These are phyloP conservation scores for Boletus sp. DNA, from an alignment of 768 basidiomycete genomes.

Conservation along the genomic window DNA sequence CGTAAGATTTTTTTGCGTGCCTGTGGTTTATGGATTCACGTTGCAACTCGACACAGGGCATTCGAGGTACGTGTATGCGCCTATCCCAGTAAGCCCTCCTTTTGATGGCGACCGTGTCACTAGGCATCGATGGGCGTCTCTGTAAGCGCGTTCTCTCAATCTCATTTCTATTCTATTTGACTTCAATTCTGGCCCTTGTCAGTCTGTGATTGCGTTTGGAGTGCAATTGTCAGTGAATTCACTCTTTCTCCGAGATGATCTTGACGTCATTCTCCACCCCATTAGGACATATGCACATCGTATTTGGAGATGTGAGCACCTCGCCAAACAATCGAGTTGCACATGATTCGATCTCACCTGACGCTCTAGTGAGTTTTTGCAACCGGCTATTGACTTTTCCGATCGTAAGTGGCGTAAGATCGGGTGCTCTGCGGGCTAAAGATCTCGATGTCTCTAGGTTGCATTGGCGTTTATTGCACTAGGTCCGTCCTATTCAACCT, in stretches of 20 bases:
- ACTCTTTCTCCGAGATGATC: background rate
- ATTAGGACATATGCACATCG: slow-evolving; percentile 37
- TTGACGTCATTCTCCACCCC: slow-evolving; percentile 3
- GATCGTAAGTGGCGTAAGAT: slow-evolving; percentile 27
- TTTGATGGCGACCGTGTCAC: background rate
- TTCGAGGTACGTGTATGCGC: slow-evolving; percentile 25
- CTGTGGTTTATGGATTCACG: background rate
- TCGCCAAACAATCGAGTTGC: background rate
- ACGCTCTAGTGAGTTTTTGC: slow-evolving; percentile 30
- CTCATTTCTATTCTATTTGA: background rate
- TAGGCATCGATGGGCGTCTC: slow-evolving; percentile 38
- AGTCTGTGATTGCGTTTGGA: slow-evolving; percentile 36
- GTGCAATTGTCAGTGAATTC: slow-evolving; percentile 33
- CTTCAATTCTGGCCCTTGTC: background rate
- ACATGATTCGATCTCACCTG: background rate
- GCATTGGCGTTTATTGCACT: slow-evolving; percentile 29
- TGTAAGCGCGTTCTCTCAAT: slow-evolving; percentile 10
- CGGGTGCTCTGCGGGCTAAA: background rate
- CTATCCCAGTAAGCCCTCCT: background rate
- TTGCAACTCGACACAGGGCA: slow-evolving; percentile 8
- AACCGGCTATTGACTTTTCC: slow-evolving; percentile 30
- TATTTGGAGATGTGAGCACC: slow-evolving; percentile 35
- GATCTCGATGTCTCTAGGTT: slow-evolving; percentile 12
- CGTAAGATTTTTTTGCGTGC: slow-evolving; percentile 12
- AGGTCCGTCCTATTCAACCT: slow-evolving; percentile 13